These are phyloP conservation scores for Viola odorata DNA, from an alignment of 345 rosid genomes.

Conservation along the genomic window DNA sequence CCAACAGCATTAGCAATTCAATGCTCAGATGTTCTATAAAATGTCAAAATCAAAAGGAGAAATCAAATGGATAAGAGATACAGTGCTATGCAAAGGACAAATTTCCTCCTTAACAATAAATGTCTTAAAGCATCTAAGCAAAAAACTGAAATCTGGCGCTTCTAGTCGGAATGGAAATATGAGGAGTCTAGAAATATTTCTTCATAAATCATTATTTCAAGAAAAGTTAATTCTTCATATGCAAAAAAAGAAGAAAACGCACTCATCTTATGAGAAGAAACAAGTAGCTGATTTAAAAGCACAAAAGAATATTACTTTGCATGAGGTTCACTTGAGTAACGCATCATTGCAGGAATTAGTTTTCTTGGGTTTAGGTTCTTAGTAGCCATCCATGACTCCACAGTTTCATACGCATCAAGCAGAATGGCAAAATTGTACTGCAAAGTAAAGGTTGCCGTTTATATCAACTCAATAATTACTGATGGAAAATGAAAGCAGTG, in stretches of 20 bases:
- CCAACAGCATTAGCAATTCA: no score
- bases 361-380: constrained; percentile 88
- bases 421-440: constrained; percentile 96
- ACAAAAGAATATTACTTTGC: constrained; percentile 73
- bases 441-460: constrained; percentile 23
- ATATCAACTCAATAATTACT: constrained; percentile 12
- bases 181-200: no score
- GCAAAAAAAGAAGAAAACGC: no score
- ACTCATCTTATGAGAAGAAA: no score
- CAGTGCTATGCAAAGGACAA: no score
- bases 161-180: no score
- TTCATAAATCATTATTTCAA: no score
- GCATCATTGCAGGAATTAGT: constrained; percentile 98
- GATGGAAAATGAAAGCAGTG: constrained; percentile 11
- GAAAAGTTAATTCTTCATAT: no score
- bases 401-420: constrained; percentile 98
- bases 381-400: constrained; percentile 94
- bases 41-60: not conserved
- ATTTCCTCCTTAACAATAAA: not conserved
- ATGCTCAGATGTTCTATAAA: no score
- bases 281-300: no score
- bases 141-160: no score
- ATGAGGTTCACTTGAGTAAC: constrained; percentile 98
- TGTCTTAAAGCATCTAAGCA: no score
- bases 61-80: constrained; percentile 19